Evolutionary conservation across 768 basidiomycete species (phyloP).

Genomic region (Mycena olivaceomarginata): DNA sequence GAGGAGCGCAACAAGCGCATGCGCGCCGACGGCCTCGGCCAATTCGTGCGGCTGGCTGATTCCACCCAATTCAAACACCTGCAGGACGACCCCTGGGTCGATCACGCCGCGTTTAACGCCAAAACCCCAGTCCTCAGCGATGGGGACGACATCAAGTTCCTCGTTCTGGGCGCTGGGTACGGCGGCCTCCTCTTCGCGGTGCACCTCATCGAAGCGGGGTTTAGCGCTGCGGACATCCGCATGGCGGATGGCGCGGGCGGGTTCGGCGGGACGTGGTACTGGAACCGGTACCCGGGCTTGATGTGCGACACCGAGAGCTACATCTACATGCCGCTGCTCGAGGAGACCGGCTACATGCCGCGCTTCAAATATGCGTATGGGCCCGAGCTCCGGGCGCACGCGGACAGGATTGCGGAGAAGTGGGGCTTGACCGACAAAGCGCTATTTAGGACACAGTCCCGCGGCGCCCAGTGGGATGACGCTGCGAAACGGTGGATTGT

Average conservation of each 20-base stretch:
- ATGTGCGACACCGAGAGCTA: conserved; percentile 41
- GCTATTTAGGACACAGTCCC: conserved; percentile 28
- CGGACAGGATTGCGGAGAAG: conserved; percentile 42
- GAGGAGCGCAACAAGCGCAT: conserved; percentile 42
- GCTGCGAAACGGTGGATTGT: not conserved
- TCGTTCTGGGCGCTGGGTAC: conserved; percentile 13
- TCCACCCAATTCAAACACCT: conserved; percentile 22
- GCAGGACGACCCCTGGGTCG: conserved; percentile 31
- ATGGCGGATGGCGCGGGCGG: conserved; percentile 41
- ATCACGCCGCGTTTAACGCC: conserved; percentile 17
- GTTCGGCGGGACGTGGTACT: conserved; percentile 46
- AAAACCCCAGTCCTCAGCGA: conserved; percentile 23
- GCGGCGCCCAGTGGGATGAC: conserved; percentile 20
- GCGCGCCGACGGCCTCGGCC: conserved; percentile 23
- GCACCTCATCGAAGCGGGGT: not conserved
- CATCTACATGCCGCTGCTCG: too few relatives aligned
- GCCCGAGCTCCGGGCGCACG: conserved; percentile 36
- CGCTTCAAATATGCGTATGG: conserved; percentile 42
- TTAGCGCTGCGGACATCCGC: conserved; percentile 34
- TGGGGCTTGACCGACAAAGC: conserved; percentile 42
- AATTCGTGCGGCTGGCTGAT: conserved; percentile 31
- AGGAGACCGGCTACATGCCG: conserved; percentile 39
- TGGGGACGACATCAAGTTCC: conserved; percentile 24
- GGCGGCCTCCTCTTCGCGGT: too few relatives aligned
- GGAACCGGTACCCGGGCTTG: conserved; percentile 45